A percentile compares a stretch with the other conserved stretches of the same genome.
phyloP scores from a whole-genome alignment of 352 stramenopile species.

The Phytopythium ostracodes region DNA sequence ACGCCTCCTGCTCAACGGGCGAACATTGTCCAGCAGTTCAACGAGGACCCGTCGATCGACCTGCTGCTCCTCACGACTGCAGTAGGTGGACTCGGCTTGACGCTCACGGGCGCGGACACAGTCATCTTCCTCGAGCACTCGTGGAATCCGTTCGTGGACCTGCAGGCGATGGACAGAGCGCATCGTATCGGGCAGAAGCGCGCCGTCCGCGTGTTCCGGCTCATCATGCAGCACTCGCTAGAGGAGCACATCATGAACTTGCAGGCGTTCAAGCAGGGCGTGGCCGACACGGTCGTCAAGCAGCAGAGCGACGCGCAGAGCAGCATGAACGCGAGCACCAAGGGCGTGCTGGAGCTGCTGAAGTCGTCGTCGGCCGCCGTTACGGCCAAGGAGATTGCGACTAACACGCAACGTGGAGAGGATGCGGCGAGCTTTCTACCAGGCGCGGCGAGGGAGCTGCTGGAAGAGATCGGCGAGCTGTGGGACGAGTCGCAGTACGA shows the following conservation, averaged over 20 bases:
- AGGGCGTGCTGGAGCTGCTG: conserved; percentile 54
- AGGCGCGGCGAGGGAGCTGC: conserved; percentile 29
- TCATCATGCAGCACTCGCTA: conserved; percentile 69
- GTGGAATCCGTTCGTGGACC: conserved; percentile 97
- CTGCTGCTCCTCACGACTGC: conserved; percentile 96
- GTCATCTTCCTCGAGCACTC: conserved; percentile 98
- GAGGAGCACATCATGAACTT: conserved; percentile 82
- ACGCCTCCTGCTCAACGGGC: conserved; percentile 70
- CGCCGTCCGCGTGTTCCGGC: conserved; percentile 70
- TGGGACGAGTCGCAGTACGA: conserved; percentile 84
- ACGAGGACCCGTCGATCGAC: conserved; percentile 88
- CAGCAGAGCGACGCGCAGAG: conserved; percentile 37
- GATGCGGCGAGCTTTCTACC: conserved; percentile 4
- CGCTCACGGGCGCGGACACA: conserved; percentile 94
- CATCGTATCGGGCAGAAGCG: conserved; percentile 74
- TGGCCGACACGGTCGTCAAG: conserved; percentile 58
- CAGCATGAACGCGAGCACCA: conserved; percentile 66
- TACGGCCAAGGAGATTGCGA: conserved; percentile 29
- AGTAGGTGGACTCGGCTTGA: conserved; percentile 95
- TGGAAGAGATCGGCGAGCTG: conserved; percentile 68
- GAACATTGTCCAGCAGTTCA: conserved; percentile 89
- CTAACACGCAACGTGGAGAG: conserved; percentile 4
- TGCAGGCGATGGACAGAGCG: conserved; percentile 90
- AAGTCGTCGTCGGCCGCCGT: conserved; percentile 44
- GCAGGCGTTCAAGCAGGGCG: conserved; percentile 73